Percentiles rank a stretch among this genome's conserved stretches.
Conservation (phyloP, 2,329 filamentous ascomycete species). For the Metarhizium humberi region DNA sequence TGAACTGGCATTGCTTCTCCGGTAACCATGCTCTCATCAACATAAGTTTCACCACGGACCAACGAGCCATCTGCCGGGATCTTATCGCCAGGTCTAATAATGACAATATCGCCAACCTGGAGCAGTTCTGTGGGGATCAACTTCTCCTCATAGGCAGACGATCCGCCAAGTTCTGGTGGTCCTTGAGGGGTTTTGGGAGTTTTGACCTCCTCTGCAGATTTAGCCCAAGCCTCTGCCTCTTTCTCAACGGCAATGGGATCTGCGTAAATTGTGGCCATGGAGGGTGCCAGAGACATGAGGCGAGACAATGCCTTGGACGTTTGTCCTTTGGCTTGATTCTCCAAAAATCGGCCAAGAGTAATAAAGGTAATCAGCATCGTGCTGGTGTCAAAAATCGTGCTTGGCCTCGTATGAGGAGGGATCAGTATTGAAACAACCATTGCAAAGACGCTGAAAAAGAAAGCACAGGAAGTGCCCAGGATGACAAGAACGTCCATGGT, state of each 20-base stretch:
- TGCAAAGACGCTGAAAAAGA: conserved; percentile 85
- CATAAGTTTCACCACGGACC: conserved; percentile 81
- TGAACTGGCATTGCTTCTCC: conserved; percentile 93
- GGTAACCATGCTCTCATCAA: conserved; percentile 98
- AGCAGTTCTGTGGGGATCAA: conserved; percentile 90
- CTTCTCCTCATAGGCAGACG: conserved; percentile 63
- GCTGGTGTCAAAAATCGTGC: conserved; percentile 92
- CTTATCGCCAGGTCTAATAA: conserved; percentile 91
- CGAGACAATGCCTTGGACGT: conserved; percentile 88
- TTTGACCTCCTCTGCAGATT: conserved; percentile 18
- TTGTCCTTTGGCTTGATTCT: conserved; percentile 92
- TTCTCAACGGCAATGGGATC: conserved; percentile 93
- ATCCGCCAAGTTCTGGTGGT: conserved; percentile 32
- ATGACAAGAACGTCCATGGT: conserved; percentile 98
- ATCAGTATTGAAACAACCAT: conserved; percentile 75
- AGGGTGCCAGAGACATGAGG: conserved; percentile 91
- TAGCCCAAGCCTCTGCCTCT: conserved; percentile 66
- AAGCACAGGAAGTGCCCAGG: conserved; percentile 86
- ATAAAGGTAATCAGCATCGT: conserved; percentile 98
- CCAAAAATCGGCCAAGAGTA: conserved; percentile 79
- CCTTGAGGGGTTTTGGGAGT: conserved; percentile 33
- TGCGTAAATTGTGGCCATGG: conserved; percentile 92
- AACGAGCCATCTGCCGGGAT: conserved; percentile 87
- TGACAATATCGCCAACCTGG: conserved; percentile 86
- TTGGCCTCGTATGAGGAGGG: conserved; percentile 70